Conservation (phyloP, 306 rosid genomes). For the Cucurbita ficifolia region DNA sequence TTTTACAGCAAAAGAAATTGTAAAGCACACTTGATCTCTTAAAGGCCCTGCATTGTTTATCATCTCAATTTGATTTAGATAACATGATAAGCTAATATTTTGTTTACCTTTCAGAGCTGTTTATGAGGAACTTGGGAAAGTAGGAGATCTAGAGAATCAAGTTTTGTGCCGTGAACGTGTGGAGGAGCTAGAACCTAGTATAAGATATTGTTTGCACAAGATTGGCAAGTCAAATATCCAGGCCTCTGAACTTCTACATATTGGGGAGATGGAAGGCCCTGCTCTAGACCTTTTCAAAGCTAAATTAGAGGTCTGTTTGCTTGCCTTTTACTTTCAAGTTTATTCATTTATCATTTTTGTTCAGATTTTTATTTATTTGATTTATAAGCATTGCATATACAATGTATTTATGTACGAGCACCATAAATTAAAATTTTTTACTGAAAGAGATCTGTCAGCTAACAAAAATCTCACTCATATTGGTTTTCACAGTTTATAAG, state of each 20-base stretch:
- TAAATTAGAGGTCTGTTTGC: conserved; percentile 70
- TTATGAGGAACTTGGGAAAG: conserved; percentile 88
- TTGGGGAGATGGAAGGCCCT: conserved; percentile 99
- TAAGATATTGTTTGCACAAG: conserved; percentile 84
- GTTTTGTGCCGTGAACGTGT: conserved; percentile 90
- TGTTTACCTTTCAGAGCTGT: conserved; percentile 49
- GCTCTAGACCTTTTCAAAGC: conserved; percentile 94
- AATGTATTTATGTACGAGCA: neutral
- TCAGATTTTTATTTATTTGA: neutral
- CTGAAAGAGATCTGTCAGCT: neutral
- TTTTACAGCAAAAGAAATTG: neutral
- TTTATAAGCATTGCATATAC: neutral
- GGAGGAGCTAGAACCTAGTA: conserved; percentile 96
- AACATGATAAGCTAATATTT: neutral
- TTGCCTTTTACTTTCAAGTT: neutral
- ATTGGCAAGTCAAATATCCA: conserved; percentile 82
- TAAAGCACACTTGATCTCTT: neutral
- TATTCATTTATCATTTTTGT: neutral
- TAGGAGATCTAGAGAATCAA: conserved; percentile 93
- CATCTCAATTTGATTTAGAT: neutral
- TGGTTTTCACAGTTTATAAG: neutral
- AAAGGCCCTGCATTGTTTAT: neutral
- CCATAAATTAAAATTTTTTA: neutral
- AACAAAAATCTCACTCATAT: neutral
- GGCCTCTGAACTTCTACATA: conserved; percentile 79